Percentiles rank a stretch among this genome's conserved stretches.
These are phyloP conservation scores for Quercus glauca DNA, from an alignment of 306 rosid species.

Conservation along the genomic window DNA sequence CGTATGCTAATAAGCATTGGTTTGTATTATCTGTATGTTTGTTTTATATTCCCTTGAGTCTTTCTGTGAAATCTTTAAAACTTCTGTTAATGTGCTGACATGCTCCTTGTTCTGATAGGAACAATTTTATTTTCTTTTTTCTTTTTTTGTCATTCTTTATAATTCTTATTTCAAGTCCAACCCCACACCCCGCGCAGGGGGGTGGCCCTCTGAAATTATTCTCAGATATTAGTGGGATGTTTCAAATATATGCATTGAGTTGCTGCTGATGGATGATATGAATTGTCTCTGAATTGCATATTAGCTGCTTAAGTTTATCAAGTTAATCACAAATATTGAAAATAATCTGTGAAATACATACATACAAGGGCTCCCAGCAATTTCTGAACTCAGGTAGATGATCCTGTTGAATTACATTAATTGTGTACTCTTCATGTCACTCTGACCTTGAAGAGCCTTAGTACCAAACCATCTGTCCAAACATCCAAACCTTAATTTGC, in stretches of 20 bases:
- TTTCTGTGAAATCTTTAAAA: slow-evolving; percentile 1
- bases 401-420: neutral
- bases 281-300: neutral
- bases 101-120: neutral
- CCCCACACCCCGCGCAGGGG: no score
- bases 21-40: neutral
- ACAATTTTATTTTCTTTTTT: no score
- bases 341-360: neutral
- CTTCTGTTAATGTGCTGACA: neutral
- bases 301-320: neutral
- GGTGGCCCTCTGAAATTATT: no score
- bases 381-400: neutral
- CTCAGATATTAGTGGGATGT: neutral
- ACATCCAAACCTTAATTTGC: neutral
- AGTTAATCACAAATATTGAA: neutral
- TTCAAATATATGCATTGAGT: neutral
- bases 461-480: neutral
- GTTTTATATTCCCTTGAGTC: neutral
- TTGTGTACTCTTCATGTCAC: neutral
- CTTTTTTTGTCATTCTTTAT: neutral
- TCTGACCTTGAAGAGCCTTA: neutral
- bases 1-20: neutral
- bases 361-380: neutral
- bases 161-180: no score
- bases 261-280: neutral